These are phyloP conservation scores for Zymoseptoria tritici DNA, from an alignment of 2,329 filamentous ascomycete genomes.

Conservation along the genomic window DNA sequence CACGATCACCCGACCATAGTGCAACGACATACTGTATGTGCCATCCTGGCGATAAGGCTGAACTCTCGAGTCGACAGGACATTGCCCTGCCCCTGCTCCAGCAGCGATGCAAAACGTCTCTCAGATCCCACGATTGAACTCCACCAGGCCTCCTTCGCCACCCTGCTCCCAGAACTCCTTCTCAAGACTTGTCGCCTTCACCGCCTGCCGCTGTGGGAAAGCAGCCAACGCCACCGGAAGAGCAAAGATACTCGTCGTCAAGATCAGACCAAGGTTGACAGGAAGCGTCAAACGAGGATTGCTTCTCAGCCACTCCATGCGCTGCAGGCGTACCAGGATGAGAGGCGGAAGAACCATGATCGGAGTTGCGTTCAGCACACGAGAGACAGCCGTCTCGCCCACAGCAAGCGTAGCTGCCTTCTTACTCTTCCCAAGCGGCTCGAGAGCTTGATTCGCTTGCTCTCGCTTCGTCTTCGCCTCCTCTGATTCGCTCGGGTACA, in stretches of 20 bases:
- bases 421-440: conserved; percentile 73
- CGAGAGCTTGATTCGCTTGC: conserved; percentile 25
- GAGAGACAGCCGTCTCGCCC: conserved; percentile 81
- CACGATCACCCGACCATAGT: neutral
- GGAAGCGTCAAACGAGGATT: conserved; percentile 71
- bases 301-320: conserved; percentile 69
- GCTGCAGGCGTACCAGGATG: conserved; percentile 75
- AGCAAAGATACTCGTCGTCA: conserved; percentile 79
- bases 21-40: neutral
- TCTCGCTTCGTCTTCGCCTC: conserved; percentile 54
- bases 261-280: conserved; percentile 78
- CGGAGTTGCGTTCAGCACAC: conserved; percentile 87
- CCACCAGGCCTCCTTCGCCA: conserved; percentile 73
- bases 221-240: conserved; percentile 82
- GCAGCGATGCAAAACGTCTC: neutral
- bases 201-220: conserved; percentile 84
- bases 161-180: conserved; percentile 77
- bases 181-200: conserved; percentile 69
- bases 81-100: neutral
- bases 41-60: neutral
- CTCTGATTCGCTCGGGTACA: conserved; percentile 73
- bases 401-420: conserved; percentile 85
- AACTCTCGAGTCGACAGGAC: neutral
- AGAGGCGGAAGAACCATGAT: conserved; percentile 96
- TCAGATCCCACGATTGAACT: conserved; percentile 90